phyloP scores from a whole-genome alignment of 768 basidiomycete species.

The Tricholoma sp. region DNA sequence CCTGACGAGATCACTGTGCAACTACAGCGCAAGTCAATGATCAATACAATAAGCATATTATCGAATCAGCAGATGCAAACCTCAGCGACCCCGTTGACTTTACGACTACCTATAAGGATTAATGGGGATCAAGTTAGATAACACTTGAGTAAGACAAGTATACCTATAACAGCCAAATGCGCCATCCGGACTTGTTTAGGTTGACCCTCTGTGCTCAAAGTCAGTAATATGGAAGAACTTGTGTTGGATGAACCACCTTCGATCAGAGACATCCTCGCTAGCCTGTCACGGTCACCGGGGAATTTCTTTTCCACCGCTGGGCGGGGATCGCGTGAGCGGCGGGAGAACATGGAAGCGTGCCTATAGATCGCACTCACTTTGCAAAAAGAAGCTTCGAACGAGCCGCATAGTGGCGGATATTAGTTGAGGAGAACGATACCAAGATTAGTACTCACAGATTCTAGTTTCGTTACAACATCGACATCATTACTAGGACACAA shows the following conservation, averaged over 20 bases:
- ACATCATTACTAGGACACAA: background rate
- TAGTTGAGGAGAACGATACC: background rate
- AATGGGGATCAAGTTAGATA: conserved; percentile 4
- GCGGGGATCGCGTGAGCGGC: background rate
- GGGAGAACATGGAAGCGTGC: background rate
- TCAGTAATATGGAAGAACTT: background rate
- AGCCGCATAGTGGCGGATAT: background rate
- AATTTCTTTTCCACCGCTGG: conserved; percentile 82
- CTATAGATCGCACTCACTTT: conserved; percentile 38
- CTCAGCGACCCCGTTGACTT: conserved; percentile 96
- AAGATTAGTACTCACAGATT: conserved; percentile 38
- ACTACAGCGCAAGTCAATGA: conserved; percentile 25
- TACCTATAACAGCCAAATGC: conserved; percentile 81
- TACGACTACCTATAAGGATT: conserved; percentile 54
- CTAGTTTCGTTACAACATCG: conserved; percentile 21
- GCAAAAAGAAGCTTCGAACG: conserved; percentile 58
- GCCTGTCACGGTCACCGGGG: conserved; percentile 78
- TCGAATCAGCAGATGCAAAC: conserved; percentile 25
- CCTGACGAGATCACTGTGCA: conserved; percentile 86
- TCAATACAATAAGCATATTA: background rate
- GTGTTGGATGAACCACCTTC: conserved; percentile 47
- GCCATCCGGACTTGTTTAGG: conserved; percentile 91
- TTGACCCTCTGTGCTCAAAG: conserved; percentile 56
- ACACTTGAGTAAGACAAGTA: conserved; percentile 11
- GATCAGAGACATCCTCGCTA: conserved; percentile 87